Conservation (phyloP, 2,329 filamentous ascomycete species). For the Xylaria arbuscula region DNA sequence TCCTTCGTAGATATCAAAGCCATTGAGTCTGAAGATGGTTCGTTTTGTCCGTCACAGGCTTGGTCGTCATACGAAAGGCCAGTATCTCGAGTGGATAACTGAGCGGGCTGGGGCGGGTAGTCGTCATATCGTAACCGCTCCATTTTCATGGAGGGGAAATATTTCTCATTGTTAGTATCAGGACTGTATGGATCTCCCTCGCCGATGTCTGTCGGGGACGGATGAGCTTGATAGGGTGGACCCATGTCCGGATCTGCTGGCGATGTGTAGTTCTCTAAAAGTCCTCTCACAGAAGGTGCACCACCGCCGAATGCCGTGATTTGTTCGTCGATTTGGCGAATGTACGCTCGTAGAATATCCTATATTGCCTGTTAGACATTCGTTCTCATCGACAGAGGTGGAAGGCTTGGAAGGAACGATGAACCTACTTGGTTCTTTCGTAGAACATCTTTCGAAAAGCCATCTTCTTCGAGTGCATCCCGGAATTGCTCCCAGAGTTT, state of each 20-base stretch:
- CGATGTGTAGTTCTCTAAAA: conserved; percentile 57
- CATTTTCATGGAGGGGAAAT: conserved; percentile 54
- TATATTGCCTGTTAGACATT: conserved; percentile 45
- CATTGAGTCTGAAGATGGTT: conserved; percentile 51
- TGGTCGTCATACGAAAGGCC: conserved; percentile 51
- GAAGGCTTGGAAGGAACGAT: not conserved
- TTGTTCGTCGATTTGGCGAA: conserved; percentile 67
- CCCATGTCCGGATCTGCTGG: conserved; percentile 50
- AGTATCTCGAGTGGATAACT: conserved; percentile 40
- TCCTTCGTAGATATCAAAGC: conserved; percentile 66
- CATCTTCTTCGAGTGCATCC: conserved; percentile 67
- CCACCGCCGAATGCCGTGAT: conserved; percentile 56
- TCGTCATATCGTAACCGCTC: conserved; percentile 53
- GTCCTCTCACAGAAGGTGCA: conserved; percentile 63
- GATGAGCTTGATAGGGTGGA: conserved; percentile 47
- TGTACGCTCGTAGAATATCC: conserved; percentile 70
- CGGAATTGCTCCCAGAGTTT: conserved; percentile 69
- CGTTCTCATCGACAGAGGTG: not conserved
- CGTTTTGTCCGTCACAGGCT: conserved; percentile 54
- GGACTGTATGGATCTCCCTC: conserved; percentile 53
- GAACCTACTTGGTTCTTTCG: conserved; percentile 66
- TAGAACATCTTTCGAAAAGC: conserved; percentile 66
- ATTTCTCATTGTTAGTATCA: conserved; percentile 56
- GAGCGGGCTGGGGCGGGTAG: conserved; percentile 38
- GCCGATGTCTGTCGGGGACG: conserved; percentile 43